Evolutionary conservation across 1,139 yeast species (phyloP).

Genomic region (Geotrichum cucujoidarum): DNA sequence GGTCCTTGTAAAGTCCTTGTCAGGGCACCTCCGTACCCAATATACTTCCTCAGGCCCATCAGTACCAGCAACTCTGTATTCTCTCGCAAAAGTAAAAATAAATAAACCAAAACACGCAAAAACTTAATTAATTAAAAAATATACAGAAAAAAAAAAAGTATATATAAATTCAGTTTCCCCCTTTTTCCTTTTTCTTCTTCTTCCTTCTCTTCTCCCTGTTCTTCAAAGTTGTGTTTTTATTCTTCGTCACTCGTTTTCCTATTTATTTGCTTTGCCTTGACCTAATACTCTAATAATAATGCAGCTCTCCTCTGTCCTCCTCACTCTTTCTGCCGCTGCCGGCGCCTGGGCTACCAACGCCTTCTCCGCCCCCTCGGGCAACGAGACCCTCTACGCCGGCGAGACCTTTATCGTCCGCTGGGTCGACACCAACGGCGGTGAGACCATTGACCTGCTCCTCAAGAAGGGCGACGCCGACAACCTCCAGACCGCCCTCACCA

Average conservation of each 20-base stretch:
- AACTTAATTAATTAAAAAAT: no score
- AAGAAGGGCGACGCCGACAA: conserved; percentile 34
- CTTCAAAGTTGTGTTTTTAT: no score
- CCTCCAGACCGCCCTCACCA: conserved; percentile 35
- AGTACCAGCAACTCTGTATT: no score
- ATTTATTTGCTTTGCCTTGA: neutral
- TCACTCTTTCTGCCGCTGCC: conserved; percentile 24
- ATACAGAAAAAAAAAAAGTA: neutral
- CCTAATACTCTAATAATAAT: conserved; percentile 6
- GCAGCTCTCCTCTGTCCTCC: conserved; percentile 21
- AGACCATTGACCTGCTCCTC: conserved; percentile 33
- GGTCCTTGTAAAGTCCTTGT: no score
- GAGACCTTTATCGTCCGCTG: conserved; percentile 33
- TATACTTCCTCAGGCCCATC: no score
- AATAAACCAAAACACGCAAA: no score
- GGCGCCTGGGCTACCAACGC: conserved; percentile 26
- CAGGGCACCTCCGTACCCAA: no score
- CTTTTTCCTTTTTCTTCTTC: neutral
- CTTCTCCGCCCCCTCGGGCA: conserved; percentile 33
- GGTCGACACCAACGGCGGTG: conserved; percentile 35
- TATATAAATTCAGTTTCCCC: neutral
- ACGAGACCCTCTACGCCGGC: conserved; percentile 34
- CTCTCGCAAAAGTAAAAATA: no score
- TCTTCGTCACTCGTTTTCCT: neutral
- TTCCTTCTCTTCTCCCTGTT: neutral